Evolutionary conservation across 805 yeast species (phyloP).

Genomic region (Kodamaea hsintzibuensis): DNA sequence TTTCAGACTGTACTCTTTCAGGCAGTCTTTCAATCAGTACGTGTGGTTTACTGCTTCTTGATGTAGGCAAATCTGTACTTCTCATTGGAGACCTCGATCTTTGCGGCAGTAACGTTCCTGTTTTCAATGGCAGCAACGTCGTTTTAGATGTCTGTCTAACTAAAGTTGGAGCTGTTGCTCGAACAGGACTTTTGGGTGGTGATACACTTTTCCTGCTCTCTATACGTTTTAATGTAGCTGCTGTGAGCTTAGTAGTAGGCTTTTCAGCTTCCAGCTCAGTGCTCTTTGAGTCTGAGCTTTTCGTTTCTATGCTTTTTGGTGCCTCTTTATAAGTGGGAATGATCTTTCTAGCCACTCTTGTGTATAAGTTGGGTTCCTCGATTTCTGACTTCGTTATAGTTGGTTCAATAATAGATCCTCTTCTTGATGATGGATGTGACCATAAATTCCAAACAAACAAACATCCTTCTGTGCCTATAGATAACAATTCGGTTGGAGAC

Average conservation of each 20-base stretch:
- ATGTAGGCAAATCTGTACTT: not conserved
- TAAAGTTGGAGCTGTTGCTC: not conserved
- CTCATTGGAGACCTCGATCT: not conserved
- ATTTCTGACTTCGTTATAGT: not conserved
- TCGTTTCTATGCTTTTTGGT: not conserved
- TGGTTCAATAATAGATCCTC: not conserved
- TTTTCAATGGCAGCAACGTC: not conserved
- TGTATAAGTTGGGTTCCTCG: conserved; percentile 17
- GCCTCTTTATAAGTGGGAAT: conserved; percentile 17
- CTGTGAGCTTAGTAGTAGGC: conserved; percentile 19
- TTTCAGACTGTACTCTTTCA: not conserved
- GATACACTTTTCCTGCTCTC: conserved; percentile 24
- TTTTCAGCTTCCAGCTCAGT: not conserved
- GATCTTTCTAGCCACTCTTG: conserved; percentile 36
- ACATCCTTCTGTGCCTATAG: conserved; percentile 57
- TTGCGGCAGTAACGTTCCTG: not conserved
- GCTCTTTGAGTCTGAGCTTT: not conserved
- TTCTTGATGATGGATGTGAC: conserved; percentile 1
- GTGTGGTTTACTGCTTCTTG: not conserved
- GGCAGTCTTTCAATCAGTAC: not conserved
- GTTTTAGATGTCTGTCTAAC: not conserved
- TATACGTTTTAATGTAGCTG: conserved; percentile 36
- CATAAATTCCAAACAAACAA: conserved; percentile 47
- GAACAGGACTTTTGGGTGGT: conserved; percentile 11
- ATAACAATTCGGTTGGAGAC: conserved; percentile 26